These are phyloP conservation scores for Rhododendron simsii DNA, from an alignment of 148 eudicot species.

Conservation along the genomic window DNA sequence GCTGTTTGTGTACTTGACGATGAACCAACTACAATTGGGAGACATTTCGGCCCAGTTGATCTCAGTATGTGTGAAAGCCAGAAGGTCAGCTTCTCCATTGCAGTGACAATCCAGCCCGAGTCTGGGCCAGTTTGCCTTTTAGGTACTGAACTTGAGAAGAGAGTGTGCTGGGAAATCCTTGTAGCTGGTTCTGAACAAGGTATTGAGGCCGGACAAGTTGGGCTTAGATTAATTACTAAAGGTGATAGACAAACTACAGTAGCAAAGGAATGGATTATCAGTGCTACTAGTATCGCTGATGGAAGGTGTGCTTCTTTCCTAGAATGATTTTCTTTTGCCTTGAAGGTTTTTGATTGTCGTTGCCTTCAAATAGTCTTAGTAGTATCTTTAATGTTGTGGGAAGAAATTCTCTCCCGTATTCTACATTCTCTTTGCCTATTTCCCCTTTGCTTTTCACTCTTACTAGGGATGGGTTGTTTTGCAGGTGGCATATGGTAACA, in stretches of 20 bases:
- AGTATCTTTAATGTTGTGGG: background rate
- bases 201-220: slow-evolving; percentile 98
- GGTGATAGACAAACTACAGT: slow-evolving; percentile 81
- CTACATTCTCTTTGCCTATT: background rate
- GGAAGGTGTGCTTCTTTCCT: slow-evolving; percentile 61
- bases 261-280: slow-evolving; percentile 92
- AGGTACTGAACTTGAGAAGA: slow-evolving; percentile 87
- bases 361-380: background rate
- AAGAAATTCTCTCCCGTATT: background rate
- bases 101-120: slow-evolving; percentile 91
- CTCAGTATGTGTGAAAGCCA: slow-evolving; percentile 66
- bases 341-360: background rate
- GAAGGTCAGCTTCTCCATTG: slow-evolving; percentile 75
- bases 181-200: slow-evolving; percentile 99
- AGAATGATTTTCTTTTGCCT: background rate
- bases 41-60: slow-evolving; percentile 85
- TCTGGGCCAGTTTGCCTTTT: slow-evolving; percentile 95
- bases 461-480: slow-evolving; percentile 7
- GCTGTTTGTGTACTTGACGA: slow-evolving; percentile 96
- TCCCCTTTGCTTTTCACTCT: background rate
- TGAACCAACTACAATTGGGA: slow-evolving; percentile 83
- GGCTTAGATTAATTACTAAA: slow-evolving; percentile 80
- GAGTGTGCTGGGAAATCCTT: slow-evolving; percentile 87
- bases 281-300: slow-evolving; percentile 91
- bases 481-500: slow-evolving; percentile 96